Evolutionary conservation across 805 yeast genomes (phyloP).

Genomic region (Grigorovia humatica): DNA sequence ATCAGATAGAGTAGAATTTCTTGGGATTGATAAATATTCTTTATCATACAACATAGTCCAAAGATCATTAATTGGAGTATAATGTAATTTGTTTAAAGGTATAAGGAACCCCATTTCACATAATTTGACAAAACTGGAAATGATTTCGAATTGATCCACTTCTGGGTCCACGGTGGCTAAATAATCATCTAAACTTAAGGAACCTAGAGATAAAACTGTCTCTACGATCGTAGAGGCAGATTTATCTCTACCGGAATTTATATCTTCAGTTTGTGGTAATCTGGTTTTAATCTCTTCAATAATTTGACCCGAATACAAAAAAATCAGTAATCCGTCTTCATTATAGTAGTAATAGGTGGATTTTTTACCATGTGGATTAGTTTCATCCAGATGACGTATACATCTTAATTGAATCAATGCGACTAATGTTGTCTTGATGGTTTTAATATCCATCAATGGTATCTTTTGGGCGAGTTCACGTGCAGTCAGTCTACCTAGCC

Average conservation of each 20-base stretch:
- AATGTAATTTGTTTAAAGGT: constrained; percentile 34
- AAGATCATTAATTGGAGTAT: constrained; percentile 30
- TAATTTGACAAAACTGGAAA: constrained; percentile 34
- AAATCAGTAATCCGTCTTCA: constrained; percentile 50
- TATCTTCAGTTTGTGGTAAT: constrained; percentile 13
- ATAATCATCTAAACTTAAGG: constrained; percentile 48
- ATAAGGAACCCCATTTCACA: constrained; percentile 41
- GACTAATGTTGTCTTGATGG: constrained; percentile 58
- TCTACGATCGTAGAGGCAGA: constrained; percentile 43
- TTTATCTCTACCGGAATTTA: constrained; percentile 3
- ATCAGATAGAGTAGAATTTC: constrained; percentile 38
- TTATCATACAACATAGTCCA: constrained; percentile 34
- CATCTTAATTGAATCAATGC: constrained; percentile 73
- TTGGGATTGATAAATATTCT: constrained; percentile 32
- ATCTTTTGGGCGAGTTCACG: constrained; percentile 38
- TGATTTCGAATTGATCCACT: constrained; percentile 16
- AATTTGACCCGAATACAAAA: constrained; percentile 72
- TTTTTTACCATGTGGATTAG: constrained; percentile 17
- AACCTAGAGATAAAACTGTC: constrained; percentile 61
- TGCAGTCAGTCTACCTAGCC: constrained; percentile 56
- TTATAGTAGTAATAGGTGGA: constrained; percentile 46
- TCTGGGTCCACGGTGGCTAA: constrained; percentile 11
- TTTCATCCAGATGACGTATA: constrained; percentile 53
- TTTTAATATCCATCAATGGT: constrained; percentile 37
- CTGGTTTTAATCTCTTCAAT: constrained; percentile 40